These are phyloP conservation scores for Omphalotus olearius DNA, from an alignment of 1,284 basidiomycete genomes.

Conservation along the genomic window DNA sequence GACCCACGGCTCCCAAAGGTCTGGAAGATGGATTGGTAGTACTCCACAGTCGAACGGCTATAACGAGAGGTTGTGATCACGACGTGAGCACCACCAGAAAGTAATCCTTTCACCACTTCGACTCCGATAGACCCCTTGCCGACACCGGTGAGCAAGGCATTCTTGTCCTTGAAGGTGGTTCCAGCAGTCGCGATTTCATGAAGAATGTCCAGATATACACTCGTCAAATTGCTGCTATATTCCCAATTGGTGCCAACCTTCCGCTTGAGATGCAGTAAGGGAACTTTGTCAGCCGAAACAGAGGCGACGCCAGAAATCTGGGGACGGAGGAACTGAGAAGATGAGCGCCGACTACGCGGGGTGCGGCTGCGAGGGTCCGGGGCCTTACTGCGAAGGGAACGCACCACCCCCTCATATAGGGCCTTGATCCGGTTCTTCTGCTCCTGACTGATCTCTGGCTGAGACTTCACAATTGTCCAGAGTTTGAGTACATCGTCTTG, in stretches of 20 bases:
- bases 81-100: conserved; percentile 94
- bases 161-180: conserved; percentile 98
- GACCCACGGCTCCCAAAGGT: conserved; percentile 93
- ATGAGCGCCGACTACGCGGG: conserved; percentile 77
- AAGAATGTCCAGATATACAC: conserved; percentile 93
- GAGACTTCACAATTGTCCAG: conserved; percentile 96
- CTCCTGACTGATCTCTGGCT: conserved; percentile 94
- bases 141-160: conserved; percentile 95
- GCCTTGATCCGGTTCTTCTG: conserved; percentile 98
- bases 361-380: conserved; percentile 47
- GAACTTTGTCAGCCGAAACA: conserved; percentile 87
- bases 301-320: conserved; percentile 74
- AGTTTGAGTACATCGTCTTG: conserved; percentile 95
- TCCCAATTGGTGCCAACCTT: conserved; percentile 97
- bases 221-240: conserved; percentile 94
- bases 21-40: conserved; percentile 98
- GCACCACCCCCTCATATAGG: conserved; percentile 93
- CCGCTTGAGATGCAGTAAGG: conserved; percentile 93
- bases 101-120: conserved; percentile 94
- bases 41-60: conserved; percentile 92
- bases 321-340: conserved; percentile 92
- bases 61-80: conserved; percentile 97
- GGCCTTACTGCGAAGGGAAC: conserved; percentile 68
- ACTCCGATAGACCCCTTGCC: conserved; percentile 97
- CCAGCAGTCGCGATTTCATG: conserved; percentile 98